Conservation (phyloP, 2,329 filamentous ascomycete genomes). For the Ilyonectria destructans region DNA sequence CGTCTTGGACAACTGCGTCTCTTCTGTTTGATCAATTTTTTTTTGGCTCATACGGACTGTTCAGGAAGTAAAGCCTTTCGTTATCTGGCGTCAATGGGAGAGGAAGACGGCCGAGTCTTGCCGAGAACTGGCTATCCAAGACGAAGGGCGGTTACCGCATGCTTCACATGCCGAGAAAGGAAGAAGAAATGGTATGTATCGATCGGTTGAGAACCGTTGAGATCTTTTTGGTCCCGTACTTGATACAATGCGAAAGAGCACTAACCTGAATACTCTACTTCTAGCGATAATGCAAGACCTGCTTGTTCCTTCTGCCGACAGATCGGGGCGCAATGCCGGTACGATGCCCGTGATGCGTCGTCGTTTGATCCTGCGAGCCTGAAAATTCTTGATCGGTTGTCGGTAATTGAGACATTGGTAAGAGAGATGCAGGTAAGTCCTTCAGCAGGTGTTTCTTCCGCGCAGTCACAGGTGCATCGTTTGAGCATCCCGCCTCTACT, state of each 20-base stretch:
- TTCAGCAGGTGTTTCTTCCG: not conserved
- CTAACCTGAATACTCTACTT: not conserved
- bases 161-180: conserved; percentile 1
- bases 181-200: not conserved
- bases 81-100: not conserved
- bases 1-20: no score
- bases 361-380: not conserved
- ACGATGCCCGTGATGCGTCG: not conserved
- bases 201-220: not conserved
- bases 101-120: not conserved
- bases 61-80: no score
- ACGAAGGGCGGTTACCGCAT: not conserved
- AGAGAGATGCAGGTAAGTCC: not conserved
- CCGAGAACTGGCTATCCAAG: conserved; percentile 1
- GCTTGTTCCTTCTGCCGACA: not conserved
- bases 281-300: not conserved
- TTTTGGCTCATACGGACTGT: no score
- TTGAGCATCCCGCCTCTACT: no score
- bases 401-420: not conserved
- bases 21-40: no score
- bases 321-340: not conserved
- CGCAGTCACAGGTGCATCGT: no score
- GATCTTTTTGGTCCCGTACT: not conserved
- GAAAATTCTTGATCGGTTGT: conserved; percentile 5
- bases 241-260: not conserved